A percentile compares a stretch with the other conserved stretches of the same genome.
These are phyloP conservation scores for Telopea speciosissima DNA, from an alignment of 177 flowering plant species.

Conservation along the genomic window DNA sequence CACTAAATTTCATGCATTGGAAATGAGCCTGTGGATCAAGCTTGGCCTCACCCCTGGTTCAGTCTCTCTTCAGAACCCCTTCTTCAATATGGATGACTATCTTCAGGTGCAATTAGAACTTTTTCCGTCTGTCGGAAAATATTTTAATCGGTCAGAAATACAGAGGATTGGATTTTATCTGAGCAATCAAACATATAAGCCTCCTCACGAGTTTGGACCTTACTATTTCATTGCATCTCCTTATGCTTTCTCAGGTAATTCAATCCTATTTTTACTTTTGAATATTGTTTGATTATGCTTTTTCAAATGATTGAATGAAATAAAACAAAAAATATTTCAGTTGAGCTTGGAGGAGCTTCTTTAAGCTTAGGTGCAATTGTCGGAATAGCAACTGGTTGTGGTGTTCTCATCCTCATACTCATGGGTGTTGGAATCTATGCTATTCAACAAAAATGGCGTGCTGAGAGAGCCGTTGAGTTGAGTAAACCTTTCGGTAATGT, in stretches of 20 bases:
- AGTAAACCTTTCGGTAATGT: constrained; percentile 69
- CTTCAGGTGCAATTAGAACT: constrained; percentile 51
- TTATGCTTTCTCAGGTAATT: constrained; percentile 54
- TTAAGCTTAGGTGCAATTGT: constrained; percentile 32
- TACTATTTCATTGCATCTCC: constrained; percentile 49
- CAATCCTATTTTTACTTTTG: not conserved
- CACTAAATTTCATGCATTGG: constrained; percentile 43
- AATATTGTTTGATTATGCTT: not conserved
- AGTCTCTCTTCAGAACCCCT: constrained; percentile 47
- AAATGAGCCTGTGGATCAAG: constrained; percentile 43
- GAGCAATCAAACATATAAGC: constrained; percentile 64
- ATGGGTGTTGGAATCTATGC: constrained; percentile 54
- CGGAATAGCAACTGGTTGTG: constrained; percentile 49
- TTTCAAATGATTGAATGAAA: constrained; percentile 1
- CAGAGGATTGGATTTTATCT: constrained; percentile 45
- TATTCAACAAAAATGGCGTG: constrained; percentile 58
- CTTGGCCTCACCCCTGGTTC: constrained; percentile 58
- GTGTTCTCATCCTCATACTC: constrained; percentile 39
- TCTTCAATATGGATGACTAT: constrained; percentile 53
- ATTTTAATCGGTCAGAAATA: constrained; percentile 46
- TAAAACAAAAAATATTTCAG: constrained; percentile 25
- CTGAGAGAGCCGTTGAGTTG: constrained; percentile 58
- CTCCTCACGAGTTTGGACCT: constrained; percentile 60
- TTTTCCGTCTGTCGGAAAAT: constrained; percentile 48
- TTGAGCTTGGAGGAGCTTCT: constrained; percentile 15